These are phyloP conservation scores for Psilocybe subaeruginosa DNA, from an alignment of 768 basidiomycete genomes.

Conservation along the genomic window DNA sequence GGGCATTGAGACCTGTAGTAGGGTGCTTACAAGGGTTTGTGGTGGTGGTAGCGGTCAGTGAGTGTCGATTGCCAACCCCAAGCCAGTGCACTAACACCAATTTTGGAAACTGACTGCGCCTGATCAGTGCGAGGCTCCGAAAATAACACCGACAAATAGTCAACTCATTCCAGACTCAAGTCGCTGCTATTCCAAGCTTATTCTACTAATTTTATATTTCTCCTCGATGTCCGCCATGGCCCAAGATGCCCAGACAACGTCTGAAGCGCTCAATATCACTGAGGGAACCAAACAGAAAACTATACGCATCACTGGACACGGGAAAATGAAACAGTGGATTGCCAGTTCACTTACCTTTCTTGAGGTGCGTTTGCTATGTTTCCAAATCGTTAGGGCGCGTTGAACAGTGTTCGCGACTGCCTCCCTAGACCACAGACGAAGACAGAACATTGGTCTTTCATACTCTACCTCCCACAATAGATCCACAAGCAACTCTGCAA, in stretches of 20 bases:
- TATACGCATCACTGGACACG: conserved; percentile 58
- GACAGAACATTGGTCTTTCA: conserved; percentile 56
- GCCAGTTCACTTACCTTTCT: conserved; percentile 55
- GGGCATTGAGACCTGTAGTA: no score
- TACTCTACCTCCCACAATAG: conserved; percentile 47
- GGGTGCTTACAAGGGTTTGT: no score
- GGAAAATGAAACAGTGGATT: conserved; percentile 58
- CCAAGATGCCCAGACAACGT: background rate
- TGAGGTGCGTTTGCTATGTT: conserved; percentile 40
- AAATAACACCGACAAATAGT: background rate
- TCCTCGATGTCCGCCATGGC: background rate
- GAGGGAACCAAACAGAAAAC: background rate
- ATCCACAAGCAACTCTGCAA: conserved; percentile 4
- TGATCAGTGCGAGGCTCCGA: background rate
- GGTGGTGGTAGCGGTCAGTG: no score
- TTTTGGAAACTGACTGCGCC: no score
- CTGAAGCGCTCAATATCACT: background rate
- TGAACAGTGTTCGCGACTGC: background rate
- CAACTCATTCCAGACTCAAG: background rate
- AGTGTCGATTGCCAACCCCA: no score
- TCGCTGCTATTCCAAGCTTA: background rate
- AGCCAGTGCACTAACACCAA: no score
- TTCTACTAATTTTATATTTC: background rate
- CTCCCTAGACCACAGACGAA: conserved; percentile 44
- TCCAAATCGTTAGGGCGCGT: background rate